Evolutionary conservation across 2,329 filamentous ascomycete genomes (phyloP).

Genomic region (Allantophomopsis lycopodina): DNA sequence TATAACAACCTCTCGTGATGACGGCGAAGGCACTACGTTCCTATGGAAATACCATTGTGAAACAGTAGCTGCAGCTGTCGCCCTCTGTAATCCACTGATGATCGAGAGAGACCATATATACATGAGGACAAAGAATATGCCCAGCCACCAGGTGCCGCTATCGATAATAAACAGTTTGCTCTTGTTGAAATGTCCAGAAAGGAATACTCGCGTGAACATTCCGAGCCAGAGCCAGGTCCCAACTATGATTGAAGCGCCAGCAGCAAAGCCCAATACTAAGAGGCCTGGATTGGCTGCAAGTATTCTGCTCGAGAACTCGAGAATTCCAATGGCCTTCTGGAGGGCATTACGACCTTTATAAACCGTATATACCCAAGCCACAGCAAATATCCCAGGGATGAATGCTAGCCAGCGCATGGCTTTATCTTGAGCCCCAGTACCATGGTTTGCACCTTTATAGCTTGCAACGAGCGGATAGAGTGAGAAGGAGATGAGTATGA

Average conservation of each 20-base stretch:
- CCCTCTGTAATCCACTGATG: conserved; percentile 76
- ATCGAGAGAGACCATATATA: conserved; percentile 92
- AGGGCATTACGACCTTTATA: conserved; percentile 70
- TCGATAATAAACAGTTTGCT: conserved; percentile 60
- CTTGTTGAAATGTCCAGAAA: conserved; percentile 76
- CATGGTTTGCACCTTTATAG: conserved; percentile 64
- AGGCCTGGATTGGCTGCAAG: conserved; percentile 74
- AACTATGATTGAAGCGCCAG: conserved; percentile 59
- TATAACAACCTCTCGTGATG: conserved; percentile 67
- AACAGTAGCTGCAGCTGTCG: conserved; percentile 86
- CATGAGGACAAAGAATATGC: conserved; percentile 80
- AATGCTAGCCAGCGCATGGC: conserved; percentile 81
- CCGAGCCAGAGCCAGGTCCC: conserved; percentile 96
- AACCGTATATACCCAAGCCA: conserved; percentile 74
- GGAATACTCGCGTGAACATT: conserved; percentile 93
- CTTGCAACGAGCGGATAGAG: conserved; percentile 86
- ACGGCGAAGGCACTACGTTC: conserved; percentile 62
- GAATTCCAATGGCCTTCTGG: conserved; percentile 69
- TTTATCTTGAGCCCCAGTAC: conserved; percentile 70
- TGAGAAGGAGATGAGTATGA: conserved; percentile 79
- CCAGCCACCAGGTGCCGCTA: conserved; percentile 86
- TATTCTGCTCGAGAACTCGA: conserved; percentile 86
- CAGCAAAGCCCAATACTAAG: conserved; percentile 68
- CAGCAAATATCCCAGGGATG: conserved; percentile 58
- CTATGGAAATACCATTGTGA: conserved; percentile 99